phyloP scores from a whole-genome alignment of 805 yeast species.

The Lipomyces orientalis region DNA sequence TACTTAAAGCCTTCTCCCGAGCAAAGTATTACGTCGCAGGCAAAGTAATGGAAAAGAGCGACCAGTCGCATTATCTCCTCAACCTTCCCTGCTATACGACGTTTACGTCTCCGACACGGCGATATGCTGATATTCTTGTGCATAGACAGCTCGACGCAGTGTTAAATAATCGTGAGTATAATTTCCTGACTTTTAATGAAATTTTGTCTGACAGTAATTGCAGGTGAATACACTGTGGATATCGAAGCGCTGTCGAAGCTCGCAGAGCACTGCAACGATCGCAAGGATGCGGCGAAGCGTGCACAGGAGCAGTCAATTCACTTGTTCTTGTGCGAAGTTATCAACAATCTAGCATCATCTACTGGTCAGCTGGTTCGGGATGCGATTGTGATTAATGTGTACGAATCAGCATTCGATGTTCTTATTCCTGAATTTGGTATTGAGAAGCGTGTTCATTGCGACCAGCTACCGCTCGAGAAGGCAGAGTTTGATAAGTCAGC shows the following conservation, averaged over 20 bases:
- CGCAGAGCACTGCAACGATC: slow-evolving; percentile 92
- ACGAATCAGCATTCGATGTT: slow-evolving; percentile 95
- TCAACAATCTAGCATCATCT: slow-evolving; percentile 69
- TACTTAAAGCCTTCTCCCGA: slow-evolving; percentile 80
- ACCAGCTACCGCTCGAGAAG: slow-evolving; percentile 87
- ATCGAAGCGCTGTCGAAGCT: slow-evolving; percentile 69
- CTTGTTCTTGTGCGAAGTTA: slow-evolving; percentile 78
- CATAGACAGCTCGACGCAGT: slow-evolving; percentile 87
- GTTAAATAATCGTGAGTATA: slow-evolving; percentile 46
- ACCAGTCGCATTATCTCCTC: slow-evolving; percentile 77
- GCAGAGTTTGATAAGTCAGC: slow-evolving; percentile 84
- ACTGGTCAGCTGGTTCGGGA: slow-evolving; percentile 83
- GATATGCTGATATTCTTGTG: slow-evolving; percentile 90
- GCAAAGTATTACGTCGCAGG: slow-evolving; percentile 92
- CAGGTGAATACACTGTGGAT: slow-evolving; percentile 46
- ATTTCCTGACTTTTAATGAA: slow-evolving; percentile 38
- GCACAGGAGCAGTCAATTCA: slow-evolving; percentile 97
- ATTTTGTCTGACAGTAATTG: background rate
- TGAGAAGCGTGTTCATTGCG: slow-evolving; percentile 96
- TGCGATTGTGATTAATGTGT: slow-evolving; percentile 89
- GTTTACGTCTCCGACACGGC: slow-evolving; percentile 87
- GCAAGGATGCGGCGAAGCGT: slow-evolving; percentile 88
- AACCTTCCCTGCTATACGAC: slow-evolving; percentile 89
- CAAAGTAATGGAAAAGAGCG: slow-evolving; percentile 71
- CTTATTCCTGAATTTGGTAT: slow-evolving; percentile 91